Evolutionary conservation across 192 early-diverging fungal genomes (phyloP).

Genomic region (Endogone sp.): DNA sequence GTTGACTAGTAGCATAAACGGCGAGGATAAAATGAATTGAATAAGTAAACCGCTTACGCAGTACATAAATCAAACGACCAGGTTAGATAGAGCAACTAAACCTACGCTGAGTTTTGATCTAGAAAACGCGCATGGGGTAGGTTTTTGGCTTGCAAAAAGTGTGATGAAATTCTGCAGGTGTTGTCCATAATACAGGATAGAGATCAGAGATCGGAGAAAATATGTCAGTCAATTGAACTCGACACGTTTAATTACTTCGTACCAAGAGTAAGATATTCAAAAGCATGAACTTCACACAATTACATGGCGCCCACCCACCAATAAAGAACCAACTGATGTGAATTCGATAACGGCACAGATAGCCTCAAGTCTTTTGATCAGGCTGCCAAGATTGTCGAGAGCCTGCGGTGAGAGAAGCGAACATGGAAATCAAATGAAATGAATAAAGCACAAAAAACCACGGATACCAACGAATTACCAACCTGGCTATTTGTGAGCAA

Average conservation of each 20-base stretch:
- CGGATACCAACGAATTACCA: conserved; percentile 1
- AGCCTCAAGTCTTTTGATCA: conserved; percentile 28
- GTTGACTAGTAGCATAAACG: conserved; percentile 39
- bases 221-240: neutral
- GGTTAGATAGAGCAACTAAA: neutral
- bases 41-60: neutral
- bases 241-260: neutral
- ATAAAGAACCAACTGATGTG: conserved; percentile 34
- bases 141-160: conserved; percentile 35
- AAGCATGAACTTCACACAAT: no score
- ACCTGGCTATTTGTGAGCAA: conserved; percentile 44
- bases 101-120: conserved; percentile 42
- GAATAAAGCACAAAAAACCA: neutral
- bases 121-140: conserved; percentile 48
- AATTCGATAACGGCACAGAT: conserved; percentile 41
- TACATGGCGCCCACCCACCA: conserved; percentile 25
- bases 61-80: neutral
- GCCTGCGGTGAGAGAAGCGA: conserved; percentile 17
- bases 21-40: neutral
- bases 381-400: conserved; percentile 29
- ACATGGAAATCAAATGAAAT: neutral
- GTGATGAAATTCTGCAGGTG: conserved; percentile 46
- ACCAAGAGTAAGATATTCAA: no score
- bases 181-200: neutral
- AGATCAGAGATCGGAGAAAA: neutral